Evolutionary conservation across 78 protist species (phyloP).

Genomic region (Pigoraptor vietnamica): DNA sequence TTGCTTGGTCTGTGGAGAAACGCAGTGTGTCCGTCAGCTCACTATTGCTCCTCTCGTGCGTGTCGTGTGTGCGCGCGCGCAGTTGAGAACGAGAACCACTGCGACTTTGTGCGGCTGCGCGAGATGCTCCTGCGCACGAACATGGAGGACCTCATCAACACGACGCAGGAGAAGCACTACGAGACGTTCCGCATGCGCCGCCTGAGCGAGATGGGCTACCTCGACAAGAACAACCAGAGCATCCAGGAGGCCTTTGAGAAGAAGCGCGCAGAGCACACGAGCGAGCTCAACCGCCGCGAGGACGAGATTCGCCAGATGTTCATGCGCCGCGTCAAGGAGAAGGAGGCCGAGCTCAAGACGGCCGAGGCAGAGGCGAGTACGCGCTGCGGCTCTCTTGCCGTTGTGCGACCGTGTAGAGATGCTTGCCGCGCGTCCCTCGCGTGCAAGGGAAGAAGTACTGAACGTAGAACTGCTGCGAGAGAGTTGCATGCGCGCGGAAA

Average conservation of each 20-base stretch:
- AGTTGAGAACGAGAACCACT: conserved; percentile 12
- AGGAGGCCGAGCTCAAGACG: neutral
- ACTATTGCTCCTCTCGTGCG: neutral
- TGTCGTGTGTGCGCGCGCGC: neutral
- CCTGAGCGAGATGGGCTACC: neutral
- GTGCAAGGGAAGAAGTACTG: too few species aligned
- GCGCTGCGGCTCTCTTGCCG: neutral
- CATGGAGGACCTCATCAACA: neutral
- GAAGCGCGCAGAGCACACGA: neutral
- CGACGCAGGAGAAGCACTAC: neutral
- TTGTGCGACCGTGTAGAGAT: neutral
- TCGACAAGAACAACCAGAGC: neutral
- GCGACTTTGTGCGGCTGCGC: neutral
- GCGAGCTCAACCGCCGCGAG: neutral
- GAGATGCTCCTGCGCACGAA: neutral
- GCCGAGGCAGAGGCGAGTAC: neutral
- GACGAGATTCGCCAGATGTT: neutral
- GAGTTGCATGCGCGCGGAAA: too few species aligned
- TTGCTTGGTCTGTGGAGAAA: neutral
- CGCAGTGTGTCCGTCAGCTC: neutral
- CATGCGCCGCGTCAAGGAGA: neutral
- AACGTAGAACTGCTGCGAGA: too few species aligned
- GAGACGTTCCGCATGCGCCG: neutral
- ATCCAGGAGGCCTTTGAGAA: neutral
- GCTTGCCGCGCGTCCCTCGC: neutral